Conservation (phyloP, 2,329 filamentous ascomycete genomes). For the Fusarium circinatum region DNA sequence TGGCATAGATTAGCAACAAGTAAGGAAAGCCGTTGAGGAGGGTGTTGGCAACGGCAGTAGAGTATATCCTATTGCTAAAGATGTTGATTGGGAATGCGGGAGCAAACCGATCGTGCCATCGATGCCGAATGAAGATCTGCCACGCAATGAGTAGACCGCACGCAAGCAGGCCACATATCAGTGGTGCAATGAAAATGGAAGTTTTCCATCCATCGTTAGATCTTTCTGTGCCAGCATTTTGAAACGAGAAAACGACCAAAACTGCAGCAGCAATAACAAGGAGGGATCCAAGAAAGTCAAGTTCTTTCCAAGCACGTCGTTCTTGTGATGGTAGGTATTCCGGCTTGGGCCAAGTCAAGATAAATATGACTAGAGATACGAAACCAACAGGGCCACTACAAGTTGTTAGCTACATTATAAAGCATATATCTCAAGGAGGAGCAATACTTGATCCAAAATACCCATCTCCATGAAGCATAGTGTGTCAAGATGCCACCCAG, state of each 20-base stretch:
- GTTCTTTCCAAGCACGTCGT: conserved; percentile 57
- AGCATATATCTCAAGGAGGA: background rate
- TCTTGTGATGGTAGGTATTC: conserved; percentile 52
- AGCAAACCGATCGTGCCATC: conserved; percentile 43
- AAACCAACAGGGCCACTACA: conserved; percentile 61
- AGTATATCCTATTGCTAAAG: conserved; percentile 59
- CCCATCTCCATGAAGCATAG: conserved; percentile 62
- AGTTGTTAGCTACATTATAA: background rate
- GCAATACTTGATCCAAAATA: conserved; percentile 68
- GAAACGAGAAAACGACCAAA: conserved; percentile 67
- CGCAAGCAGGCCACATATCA: conserved; percentile 44
- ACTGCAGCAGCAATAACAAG: conserved; percentile 64
- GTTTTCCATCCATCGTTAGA: conserved; percentile 55
- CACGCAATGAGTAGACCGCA: conserved; percentile 46
- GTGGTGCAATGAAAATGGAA: conserved; percentile 47
- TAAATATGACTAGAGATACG: conserved; percentile 59
- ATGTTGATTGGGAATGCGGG: conserved; percentile 61
- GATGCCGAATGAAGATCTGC: conserved; percentile 42
- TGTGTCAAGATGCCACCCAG: conserved; percentile 62
- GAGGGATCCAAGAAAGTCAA: conserved; percentile 65
- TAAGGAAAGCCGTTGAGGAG: conserved; percentile 63
- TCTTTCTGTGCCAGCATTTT: conserved; percentile 56
- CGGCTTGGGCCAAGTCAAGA: conserved; percentile 60
- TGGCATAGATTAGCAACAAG: conserved; percentile 59
- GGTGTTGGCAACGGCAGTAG: conserved; percentile 55